Evolutionary conservation across 805 yeast genomes (phyloP).

Genomic region (Wickerhamiella alocasiicola): DNA sequence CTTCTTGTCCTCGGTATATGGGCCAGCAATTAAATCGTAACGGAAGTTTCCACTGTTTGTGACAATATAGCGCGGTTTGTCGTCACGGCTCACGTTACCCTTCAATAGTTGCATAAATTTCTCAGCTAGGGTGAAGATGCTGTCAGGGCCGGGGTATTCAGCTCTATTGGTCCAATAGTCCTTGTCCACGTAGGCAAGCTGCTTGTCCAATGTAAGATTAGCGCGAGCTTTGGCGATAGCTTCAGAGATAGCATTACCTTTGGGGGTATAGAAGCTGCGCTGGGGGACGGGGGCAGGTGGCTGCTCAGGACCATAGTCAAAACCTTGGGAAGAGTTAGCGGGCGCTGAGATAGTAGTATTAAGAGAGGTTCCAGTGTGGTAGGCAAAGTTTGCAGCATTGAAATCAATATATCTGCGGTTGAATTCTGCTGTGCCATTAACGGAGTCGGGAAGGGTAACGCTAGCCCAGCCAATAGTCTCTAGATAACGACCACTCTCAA

Average conservation of each 20-base stretch:
- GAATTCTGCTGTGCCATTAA: slow-evolving; percentile 24
- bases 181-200: slow-evolving; percentile 53
- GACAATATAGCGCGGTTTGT: slow-evolving; percentile 39
- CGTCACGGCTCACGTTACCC: slow-evolving; percentile 22
- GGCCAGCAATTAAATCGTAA: slow-evolving; percentile 75
- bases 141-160: slow-evolving; percentile 45
- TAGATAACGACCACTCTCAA: slow-evolving; percentile 89
- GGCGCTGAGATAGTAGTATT: slow-evolving; percentile 4
- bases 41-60: slow-evolving; percentile 83
- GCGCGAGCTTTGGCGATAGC: slow-evolving; percentile 34
- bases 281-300: no score
- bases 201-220: slow-evolving; percentile 40
- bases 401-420: slow-evolving; percentile 73
- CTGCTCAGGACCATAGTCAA: slow-evolving; percentile 10
- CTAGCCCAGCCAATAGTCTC: slow-evolving; percentile 90
- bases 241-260: slow-evolving; percentile 40
- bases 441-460: slow-evolving; percentile 26
- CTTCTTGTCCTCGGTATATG: slow-evolving; percentile 66
- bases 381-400: slow-evolving; percentile 54
- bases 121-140: slow-evolving; percentile 48
- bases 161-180: slow-evolving; percentile 58
- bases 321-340: background rate
- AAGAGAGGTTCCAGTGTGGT: slow-evolving; percentile 37
- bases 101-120: slow-evolving; percentile 37
- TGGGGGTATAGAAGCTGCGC: slow-evolving; percentile 46